These are phyloP conservation scores for Agrostemma githago DNA, from an alignment of 148 eudicot genomes.

Conservation along the genomic window DNA sequence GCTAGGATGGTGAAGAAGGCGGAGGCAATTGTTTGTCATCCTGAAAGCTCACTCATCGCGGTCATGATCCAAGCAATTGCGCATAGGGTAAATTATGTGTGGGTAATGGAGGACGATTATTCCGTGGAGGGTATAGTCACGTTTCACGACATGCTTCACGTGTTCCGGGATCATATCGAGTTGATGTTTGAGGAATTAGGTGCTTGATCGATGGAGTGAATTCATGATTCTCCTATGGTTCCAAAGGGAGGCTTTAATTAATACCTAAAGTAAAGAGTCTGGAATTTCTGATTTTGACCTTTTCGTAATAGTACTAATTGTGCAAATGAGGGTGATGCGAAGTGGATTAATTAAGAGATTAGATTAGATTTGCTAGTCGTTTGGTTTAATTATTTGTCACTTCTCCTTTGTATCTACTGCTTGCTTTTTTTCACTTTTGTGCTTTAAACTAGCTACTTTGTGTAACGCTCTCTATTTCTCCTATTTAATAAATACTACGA, in stretches of 20 bases:
- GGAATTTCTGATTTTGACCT: background rate
- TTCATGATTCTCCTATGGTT: background rate
- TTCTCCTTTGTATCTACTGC: background rate
- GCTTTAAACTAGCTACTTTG: background rate
- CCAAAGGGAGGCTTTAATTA: background rate
- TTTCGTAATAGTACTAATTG: background rate
- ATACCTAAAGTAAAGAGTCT: background rate
- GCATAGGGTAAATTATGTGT: slow-evolving; percentile 72
- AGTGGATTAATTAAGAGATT: background rate
- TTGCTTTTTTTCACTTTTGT: background rate
- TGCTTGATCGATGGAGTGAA: background rate
- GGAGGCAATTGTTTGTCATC: slow-evolving; percentile 68
- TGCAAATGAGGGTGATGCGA: slow-evolving; percentile 10
- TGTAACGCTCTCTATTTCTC: background rate
- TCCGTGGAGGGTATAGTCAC: slow-evolving; percentile 65
- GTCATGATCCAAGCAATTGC: slow-evolving; percentile 89
- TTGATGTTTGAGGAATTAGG: slow-evolving; percentile 29
- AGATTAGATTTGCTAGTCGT: background rate
- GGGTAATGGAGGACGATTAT: slow-evolving; percentile 75
- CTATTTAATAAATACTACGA: background rate
- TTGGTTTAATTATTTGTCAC: background rate
- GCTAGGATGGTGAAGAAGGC: slow-evolving; percentile 56
- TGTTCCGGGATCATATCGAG: slow-evolving; percentile 51
- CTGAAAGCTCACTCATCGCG: slow-evolving; percentile 74
- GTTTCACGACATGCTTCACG: slow-evolving; percentile 51